phyloP scores from a whole-genome alignment of 176 grass and related monocot genomes.

The Oryza meridionalis region DNA sequence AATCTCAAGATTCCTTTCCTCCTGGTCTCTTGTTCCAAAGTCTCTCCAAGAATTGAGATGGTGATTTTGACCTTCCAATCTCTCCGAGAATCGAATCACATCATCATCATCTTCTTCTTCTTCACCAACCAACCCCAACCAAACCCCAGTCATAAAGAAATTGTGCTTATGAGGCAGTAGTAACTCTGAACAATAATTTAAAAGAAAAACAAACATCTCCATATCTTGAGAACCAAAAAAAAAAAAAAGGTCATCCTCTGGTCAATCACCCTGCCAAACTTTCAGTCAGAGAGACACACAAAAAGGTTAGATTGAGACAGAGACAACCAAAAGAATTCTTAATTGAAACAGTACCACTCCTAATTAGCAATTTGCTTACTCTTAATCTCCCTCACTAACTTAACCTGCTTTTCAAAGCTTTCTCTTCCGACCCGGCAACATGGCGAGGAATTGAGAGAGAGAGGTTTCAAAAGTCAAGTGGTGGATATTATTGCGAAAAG shows the following conservation, averaged over 20 bases:
- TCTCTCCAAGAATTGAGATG: not conserved
- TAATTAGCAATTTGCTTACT: not conserved
- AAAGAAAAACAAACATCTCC: not conserved
- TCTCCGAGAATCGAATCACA: not conserved
- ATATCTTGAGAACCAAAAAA: not conserved
- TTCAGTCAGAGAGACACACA: not conserved
- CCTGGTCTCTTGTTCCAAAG: not conserved
- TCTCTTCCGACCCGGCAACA: not conserved
- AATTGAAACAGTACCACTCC: not conserved
- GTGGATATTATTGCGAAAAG: slow-evolving; percentile 6
- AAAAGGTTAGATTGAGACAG: not conserved
- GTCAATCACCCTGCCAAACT: not conserved
- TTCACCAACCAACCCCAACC: slow-evolving; percentile 8
- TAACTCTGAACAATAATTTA: not conserved
- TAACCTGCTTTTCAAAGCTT: not conserved
- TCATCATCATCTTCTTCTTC: not conserved
- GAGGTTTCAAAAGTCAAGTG: not conserved
- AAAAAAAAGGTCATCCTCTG: not conserved
- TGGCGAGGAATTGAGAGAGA: not conserved
- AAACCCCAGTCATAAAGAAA: slow-evolving; percentile 19
- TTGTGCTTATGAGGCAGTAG: not conserved
- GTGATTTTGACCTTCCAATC: slow-evolving; percentile 27
- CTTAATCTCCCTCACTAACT: not conserved
- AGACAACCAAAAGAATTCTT: not conserved
- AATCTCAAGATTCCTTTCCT: slow-evolving; percentile 33